These are phyloP conservation scores for Tillandsia leiboldiana DNA, from an alignment of 176 grass and related monocot genomes.

Conservation along the genomic window DNA sequence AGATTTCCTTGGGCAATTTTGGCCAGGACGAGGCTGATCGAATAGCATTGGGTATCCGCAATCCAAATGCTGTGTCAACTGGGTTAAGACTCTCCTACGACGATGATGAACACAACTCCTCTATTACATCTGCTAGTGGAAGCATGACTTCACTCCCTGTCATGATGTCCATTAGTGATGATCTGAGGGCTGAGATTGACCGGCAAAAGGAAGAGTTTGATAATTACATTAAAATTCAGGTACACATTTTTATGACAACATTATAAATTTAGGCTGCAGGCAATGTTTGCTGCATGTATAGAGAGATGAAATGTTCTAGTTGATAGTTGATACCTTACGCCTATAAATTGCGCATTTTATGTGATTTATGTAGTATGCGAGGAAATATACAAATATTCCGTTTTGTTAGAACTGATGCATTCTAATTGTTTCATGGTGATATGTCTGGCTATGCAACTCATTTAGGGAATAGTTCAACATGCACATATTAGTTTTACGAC, in stretches of 20 bases:
- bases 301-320: too few relatives aligned
- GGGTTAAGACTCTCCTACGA: slow-evolving; percentile 40
- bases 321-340: too few relatives aligned
- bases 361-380: too few relatives aligned
- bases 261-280: too few relatives aligned
- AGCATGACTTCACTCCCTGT: slow-evolving; percentile 34
- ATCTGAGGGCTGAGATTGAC: slow-evolving; percentile 37
- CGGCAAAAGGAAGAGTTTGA: slow-evolving; percentile 36
- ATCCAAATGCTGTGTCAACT: slow-evolving; percentile 38
- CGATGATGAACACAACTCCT: slow-evolving; percentile 43
- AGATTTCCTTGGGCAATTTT: slow-evolving; percentile 42
- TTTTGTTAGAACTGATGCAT: too few relatives aligned
- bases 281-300: too few relatives aligned
- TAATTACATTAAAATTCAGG: slow-evolving; percentile 30
- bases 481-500: background rate
- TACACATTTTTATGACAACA: background rate
- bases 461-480: too few relatives aligned
- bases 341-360: too few relatives aligned
- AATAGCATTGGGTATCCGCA: slow-evolving; percentile 18
- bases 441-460: too few relatives aligned
- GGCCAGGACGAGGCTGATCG: slow-evolving; percentile 18
- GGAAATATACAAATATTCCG: too few relatives aligned
- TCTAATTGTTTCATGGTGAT: too few relatives aligned
- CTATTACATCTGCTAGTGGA: slow-evolving; percentile 36
- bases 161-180: slow-evolving; percentile 16